Evolutionary conservation across 1,284 basidiomycete species (phyloP), one percentile per base, ranked within the genome.

Genomic region (Fomitopsis betulina): DNA sequence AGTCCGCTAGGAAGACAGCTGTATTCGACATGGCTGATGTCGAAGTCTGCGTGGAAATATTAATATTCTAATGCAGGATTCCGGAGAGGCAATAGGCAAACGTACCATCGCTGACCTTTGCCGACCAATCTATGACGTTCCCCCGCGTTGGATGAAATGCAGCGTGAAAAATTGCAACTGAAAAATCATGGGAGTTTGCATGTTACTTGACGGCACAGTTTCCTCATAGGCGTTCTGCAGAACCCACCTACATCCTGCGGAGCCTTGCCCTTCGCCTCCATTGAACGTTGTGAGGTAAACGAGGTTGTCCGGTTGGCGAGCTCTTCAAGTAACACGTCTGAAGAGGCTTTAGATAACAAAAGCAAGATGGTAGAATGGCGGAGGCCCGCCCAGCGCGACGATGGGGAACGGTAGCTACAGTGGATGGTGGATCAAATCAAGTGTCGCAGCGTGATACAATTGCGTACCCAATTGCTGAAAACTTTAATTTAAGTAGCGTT

Each of bases 101-200:
- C 33, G 12, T 57, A 86, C 88, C 85, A 60, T 89, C 80, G 66
- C 75, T 81, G 19, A 84, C 81, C 65, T 85, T 89, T 30, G 86
- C 68, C 40, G 76, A 82, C 89, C 90, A 92, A 70, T 91, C 89
- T 25, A 91, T 75, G 15, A 86, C 70, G 69, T 90, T 91, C 12
- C 89, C 89, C 63, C 83, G 79, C 12, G 89, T 92, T 1, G 89
- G 87, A 71, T 92, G 89, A 65, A 92, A 92, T 15, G 89, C 89
- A 37, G 86, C 80, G 73, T 92, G 89, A 62, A 91, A 92, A 68
- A 91, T 87, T 15, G 89, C 87, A 66, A 89, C 89, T 91, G 30
- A 10, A 25, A 45, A 7, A 2, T 47, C 17, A 27, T 12, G 30
- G 9, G 25, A 15, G 27, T 8, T 30, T 2, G 12, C 3, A 25